Evolutionary conservation across 352 stramenopile genomes (phyloP), one percentile per base, ranked within the genome.

Genomic region (Pythium dissimile): DNA sequence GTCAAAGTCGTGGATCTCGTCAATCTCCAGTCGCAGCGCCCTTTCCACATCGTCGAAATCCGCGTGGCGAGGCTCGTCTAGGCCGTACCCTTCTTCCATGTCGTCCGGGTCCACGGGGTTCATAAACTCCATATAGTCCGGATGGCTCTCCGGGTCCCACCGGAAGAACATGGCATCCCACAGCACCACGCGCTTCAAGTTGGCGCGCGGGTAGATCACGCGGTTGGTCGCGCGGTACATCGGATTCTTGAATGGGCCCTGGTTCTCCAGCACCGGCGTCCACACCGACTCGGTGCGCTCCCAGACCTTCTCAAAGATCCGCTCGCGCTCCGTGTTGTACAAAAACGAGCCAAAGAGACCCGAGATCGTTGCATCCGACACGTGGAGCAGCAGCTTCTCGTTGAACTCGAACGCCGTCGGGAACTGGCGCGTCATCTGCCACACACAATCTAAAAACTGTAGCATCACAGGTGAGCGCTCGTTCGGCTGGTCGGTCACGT

Each of bases 381-480:
- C 80, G 44, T 91, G 79, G 16, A 93, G 56, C 35, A 95, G 52
- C 54, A 95, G 91, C 57, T 86, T 84, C 63, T 93, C 83, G 65
- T 95, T 94, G 54, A 95, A 95, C 67, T 95, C 84, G 58, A 95
- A 95, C 28, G 75, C 84, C 23, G 80, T 91, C n/a, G 86, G 84
- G 61, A 94, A 95, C 52, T 95, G 86, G 5, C 77, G 80, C 35
- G 82, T 89, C 84, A 95, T 91, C 51, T 95, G 86, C 80, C 80
- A 94, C 31, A 95, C 86, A 9, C 77, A 91, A 47, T 95, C 86
- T 32, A 95, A 59, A 49, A 94, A 95, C 66, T 95, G 86, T 12
- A 93, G 60, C 78, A 95, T 92, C 24, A 95, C 82, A 20, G 86
- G 86, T 9, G 83, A 94, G 21, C 82, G 77, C 59, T 95, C 83